Percentiles rank a stretch among this genome's conserved stretches.
Evolutionary conservation across 2,329 filamentous ascomycete species (phyloP).

Genomic region (Cladophialophora yegresii): DNA sequence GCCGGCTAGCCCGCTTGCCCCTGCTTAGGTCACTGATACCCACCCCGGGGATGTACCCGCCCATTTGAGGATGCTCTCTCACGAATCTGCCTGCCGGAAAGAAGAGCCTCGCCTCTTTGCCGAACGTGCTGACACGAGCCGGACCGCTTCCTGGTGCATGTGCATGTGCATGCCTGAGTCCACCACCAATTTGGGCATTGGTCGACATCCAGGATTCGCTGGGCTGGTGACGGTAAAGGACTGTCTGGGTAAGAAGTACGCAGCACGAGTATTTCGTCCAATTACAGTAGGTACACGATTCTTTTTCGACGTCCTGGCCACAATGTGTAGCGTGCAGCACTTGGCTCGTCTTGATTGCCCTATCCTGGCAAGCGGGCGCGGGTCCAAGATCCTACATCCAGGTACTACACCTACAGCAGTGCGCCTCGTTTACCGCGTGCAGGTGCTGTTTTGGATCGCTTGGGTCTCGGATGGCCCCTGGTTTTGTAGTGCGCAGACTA

Average conservation of each 20-base stretch:
- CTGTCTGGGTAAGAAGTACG: no score
- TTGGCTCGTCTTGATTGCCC: no score
- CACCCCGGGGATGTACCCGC: not conserved
- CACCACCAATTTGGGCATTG: not conserved
- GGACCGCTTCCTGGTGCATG: not conserved
- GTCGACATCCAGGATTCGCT: not conserved
- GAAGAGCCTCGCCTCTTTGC: not conserved
- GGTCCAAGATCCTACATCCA: not conserved
- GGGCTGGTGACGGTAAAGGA: no score
- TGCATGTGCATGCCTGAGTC: not conserved
- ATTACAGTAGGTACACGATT: no score
- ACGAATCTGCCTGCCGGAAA: not conserved
- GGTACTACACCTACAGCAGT: no score
- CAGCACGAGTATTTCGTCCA: no score
- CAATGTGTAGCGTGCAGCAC: no score
- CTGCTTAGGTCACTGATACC: not conserved
- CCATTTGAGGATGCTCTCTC: not conserved
- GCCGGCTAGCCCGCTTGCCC: not conserved
- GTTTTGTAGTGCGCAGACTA: not conserved
- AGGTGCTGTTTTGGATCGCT: constrained; percentile 2
- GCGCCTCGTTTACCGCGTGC: constrained; percentile 16
- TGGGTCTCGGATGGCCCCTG: not conserved
- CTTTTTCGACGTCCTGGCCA: no score
- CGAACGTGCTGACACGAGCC: constrained; percentile 13
- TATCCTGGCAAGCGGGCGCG: not conserved